Conservation (phyloP, 768 basidiomycete species). For the Termitomyces sp. region DNA sequence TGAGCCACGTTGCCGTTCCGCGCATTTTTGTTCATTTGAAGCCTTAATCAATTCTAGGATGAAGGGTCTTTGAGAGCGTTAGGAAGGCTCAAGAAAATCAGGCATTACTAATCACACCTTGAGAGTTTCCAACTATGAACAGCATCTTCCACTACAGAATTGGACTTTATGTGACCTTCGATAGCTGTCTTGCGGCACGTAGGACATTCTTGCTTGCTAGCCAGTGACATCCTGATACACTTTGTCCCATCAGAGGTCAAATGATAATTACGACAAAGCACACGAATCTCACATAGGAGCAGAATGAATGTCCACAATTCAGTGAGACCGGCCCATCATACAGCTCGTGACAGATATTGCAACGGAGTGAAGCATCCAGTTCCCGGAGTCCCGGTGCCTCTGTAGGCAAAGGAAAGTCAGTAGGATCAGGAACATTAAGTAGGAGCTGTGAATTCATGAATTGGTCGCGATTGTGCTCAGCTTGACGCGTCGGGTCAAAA, state of each 20-base stretch:
- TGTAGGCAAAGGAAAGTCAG: conserved; percentile 55
- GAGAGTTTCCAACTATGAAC: conserved; percentile 67
- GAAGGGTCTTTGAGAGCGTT: conserved; percentile 29
- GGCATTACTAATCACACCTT: conserved; percentile 39
- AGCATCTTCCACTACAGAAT: conserved; percentile 65
- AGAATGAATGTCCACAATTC: conserved; percentile 77
- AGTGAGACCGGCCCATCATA: conserved; percentile 72
- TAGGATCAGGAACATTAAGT: conserved; percentile 51
- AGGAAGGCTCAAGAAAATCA: background rate
- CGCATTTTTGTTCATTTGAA: conserved; percentile 19
- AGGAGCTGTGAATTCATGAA: conserved; percentile 18
- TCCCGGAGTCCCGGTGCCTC: conserved; percentile 49
- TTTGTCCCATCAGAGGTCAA: conserved; percentile 21
- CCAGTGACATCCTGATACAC: conserved; percentile 66
- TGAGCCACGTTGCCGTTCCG: conserved; percentile 10
- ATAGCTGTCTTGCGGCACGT: conserved; percentile 53
- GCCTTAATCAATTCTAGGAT: conserved; percentile 33
- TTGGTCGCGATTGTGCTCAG: conserved; percentile 13
- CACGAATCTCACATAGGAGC: conserved; percentile 53
- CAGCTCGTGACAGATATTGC: conserved; percentile 72
- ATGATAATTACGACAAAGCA: background rate
- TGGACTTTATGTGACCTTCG: conserved; percentile 63
- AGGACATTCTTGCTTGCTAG: conserved; percentile 65
- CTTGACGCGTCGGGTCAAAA: background rate
- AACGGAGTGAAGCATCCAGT: conserved; percentile 64